A percentile compares a stretch with the other conserved stretches of the same genome.
phyloP scores from a whole-genome alignment of 2,329 filamentous ascomycete species.

The Fusarium sp. region DNA sequence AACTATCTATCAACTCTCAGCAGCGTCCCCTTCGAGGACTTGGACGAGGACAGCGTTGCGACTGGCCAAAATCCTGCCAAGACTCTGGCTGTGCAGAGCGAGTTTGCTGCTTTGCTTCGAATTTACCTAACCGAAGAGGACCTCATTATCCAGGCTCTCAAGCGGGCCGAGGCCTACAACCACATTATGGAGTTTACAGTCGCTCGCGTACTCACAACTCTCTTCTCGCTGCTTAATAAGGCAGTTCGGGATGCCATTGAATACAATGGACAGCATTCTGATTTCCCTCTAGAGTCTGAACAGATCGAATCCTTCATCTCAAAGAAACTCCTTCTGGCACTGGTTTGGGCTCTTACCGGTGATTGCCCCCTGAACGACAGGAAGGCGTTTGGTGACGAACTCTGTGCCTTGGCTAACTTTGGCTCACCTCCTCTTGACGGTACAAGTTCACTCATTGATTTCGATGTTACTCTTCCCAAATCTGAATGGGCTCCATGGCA shows the following conservation, averaged over 20 bases:
- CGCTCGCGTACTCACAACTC: constrained; percentile 88
- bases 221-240: constrained; percentile 97
- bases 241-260: constrained; percentile 91
- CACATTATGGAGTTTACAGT: constrained; percentile 99
- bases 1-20: constrained; percentile 90
- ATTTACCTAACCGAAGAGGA: constrained; percentile 81
- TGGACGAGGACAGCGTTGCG: constrained; percentile 90
- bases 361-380: constrained; percentile 92
- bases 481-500: constrained; percentile 95
- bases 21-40: constrained; percentile 88
- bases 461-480: constrained; percentile 87
- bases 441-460: constrained; percentile 91
- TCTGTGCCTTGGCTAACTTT: constrained; percentile 85
- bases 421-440: constrained; percentile 85
- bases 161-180: constrained; percentile 81
- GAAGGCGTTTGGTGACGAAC: constrained; percentile 87
- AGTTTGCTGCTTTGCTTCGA: constrained; percentile 84
- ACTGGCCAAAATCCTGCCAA: constrained; percentile 82
- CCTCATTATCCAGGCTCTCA: constrained; percentile 83
- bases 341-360: constrained; percentile 96
- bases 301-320: constrained; percentile 90
- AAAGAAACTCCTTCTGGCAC: constrained; percentile 92
- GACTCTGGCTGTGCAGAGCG: constrained; percentile 81
- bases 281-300: constrained; percentile 92
- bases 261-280: constrained; percentile 93